Percentiles rank a stretch among this genome's conserved stretches.
Evolutionary conservation across 192 early-diverging fungal species (phyloP).

Genomic region (Mortierella antarctica): DNA sequence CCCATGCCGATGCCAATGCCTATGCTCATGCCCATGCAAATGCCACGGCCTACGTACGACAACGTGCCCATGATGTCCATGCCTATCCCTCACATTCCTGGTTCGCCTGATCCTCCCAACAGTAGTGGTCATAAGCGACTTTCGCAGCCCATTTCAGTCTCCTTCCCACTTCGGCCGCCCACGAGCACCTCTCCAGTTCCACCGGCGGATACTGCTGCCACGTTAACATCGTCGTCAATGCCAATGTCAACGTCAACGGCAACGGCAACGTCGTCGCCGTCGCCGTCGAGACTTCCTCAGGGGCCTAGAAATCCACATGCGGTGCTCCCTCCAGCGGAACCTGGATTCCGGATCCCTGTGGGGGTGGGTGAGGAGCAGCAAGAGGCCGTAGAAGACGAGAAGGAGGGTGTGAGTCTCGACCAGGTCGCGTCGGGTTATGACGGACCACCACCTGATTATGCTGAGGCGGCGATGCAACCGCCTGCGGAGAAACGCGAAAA

Average conservation of each 20-base stretch:
- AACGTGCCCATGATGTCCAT: constrained; percentile 2
- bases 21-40: constrained; percentile 7
- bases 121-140: constrained; percentile 11
- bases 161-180: constrained; percentile 24
- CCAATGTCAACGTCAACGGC: neutral
- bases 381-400: neutral
- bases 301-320: constrained; percentile 28
- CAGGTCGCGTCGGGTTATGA: constrained; percentile 9
- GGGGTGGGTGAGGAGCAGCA: neutral
- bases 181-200: neutral
- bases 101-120: neutral
- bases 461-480: constrained; percentile 27
- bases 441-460: constrained; percentile 50
- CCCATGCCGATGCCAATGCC: constrained; percentile 34
- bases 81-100: constrained; percentile 39
- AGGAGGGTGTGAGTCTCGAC: neutral
- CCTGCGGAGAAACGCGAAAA: constrained; percentile 40
- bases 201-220: neutral
- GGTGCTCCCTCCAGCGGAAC: constrained; percentile 23
- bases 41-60: constrained; percentile 6
- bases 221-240: neutral
- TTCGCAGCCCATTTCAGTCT: constrained; percentile 42
- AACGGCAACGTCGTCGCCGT: neutral
- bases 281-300: neutral
- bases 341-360: constrained; percentile 25